Evolutionary conservation across 1,284 basidiomycete genomes (phyloP), one percentile per base, ranked within the genome.

Genomic region (Ceratobasidium papillatum): DNA sequence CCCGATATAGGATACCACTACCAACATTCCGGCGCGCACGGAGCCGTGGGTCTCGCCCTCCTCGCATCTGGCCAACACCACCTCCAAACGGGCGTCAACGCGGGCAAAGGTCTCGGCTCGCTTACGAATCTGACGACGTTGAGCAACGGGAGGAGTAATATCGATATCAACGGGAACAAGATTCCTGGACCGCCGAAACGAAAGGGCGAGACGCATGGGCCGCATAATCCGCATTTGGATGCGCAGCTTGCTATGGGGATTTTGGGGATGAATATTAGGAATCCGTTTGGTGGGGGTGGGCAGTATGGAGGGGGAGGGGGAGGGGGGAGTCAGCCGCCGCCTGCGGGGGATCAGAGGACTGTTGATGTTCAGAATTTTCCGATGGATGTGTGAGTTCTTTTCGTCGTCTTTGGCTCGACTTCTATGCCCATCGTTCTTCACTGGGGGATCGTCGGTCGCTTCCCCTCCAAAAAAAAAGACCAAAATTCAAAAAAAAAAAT

Each of bases 21-120:
- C 82, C 92, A 96, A 81, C 96, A 99, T 83, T 94, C 94, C 38
- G 96, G 97, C 19, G 95, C 96, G 73, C 97, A 99, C 81, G 96
- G 96, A 11, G 90, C 92, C 11, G 87, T 94, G 65, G 96, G 96
- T 4, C 85, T 98, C 0, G 88, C 91, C 58, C 85, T 97, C 81
- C 87, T 98, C 41, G 92, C 94, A 14, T 91, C 92, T 76, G 93
- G 96, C 38, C 89, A 92, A 76, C 95, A 97, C 80, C 69, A 72
- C 38, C 56, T 72, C 30, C 69, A 72, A 30, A 72, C 69, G 2
- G 69, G 69, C 32, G 59, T 47, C 32, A 72, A 72, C 22, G 69
- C 69, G 2, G 69, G 69, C 45, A 72, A 72, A n/a, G 69, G 69
- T n/a, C 69, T 72, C 45, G 69, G 69, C 4, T 72, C 69, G 56